Evolutionary conservation across 23 red algal species (phyloP), one percentile per base, ranked within the genome.

Genomic region (Gracilaria domingensis): DNA sequence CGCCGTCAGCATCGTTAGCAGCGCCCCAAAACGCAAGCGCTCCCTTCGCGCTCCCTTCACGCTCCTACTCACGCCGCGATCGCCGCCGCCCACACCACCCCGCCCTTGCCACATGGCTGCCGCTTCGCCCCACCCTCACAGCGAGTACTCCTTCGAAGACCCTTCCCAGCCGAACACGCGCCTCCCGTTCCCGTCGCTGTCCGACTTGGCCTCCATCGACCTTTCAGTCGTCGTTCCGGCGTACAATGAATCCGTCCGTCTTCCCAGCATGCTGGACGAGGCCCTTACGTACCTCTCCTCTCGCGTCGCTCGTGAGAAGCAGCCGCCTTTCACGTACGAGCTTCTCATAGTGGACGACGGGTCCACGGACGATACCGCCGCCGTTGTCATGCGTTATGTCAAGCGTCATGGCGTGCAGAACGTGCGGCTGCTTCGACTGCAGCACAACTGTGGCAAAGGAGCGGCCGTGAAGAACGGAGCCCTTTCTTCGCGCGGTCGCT

Each of bases 261-360:
- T 98, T 7, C 81, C 88, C 11, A 49, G 38, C 58, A 98, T 95
- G 97, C 39, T 98, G 17, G 88, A 94, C 35, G 97, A 98, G 49
- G 80, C 97, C 16, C 45, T 96, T 29, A 53, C 32, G 8, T 91
- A 81, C 66, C 90, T 98, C 49, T 81, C 85, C 1, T 51, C 49
- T 55, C 73, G 81, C 36, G 53, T 54, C 58, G 53, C 47, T 34
- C 50, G 40, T 28, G 33, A 59, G 36, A 13, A 40, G 12, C 18
- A 25, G 18, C 54, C 79, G 21, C 54, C 79, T 2, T 98, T 95
- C 79, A 75, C 96, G 35, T 95, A 83, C 70, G 97, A 98, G 81
- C 45, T 98, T 4, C 90, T 98, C 37, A 74, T 98, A 18, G 97
- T 96, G 1, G 93, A 98, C 64, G 97, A 98, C 77, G 97, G 97